Conservation (phyloP, 2,329 filamentous ascomycete genomes). For the Colletotrichum falcatum region DNA sequence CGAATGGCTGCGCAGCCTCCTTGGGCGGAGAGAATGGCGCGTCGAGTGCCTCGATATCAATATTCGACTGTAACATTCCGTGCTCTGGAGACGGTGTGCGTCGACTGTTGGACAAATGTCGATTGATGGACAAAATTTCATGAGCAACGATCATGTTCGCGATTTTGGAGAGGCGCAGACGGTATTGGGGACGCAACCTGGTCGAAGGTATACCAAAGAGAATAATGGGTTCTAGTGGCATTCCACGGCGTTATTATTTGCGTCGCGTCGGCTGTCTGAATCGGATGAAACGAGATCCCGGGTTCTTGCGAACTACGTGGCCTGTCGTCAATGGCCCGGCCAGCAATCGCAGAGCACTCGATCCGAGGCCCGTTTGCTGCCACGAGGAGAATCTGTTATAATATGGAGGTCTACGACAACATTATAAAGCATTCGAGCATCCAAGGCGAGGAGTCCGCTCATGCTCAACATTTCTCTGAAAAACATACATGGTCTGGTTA, state of each 20-base stretch:
- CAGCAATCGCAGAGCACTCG: neutral
- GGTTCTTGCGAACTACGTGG: neutral
- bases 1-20: constrained; percentile 85
- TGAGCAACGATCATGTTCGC: constrained; percentile 13
- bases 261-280: neutral
- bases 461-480: too few species aligned
- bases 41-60: constrained; percentile 92
- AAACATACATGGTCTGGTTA: neutral
- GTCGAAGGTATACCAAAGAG: constrained; percentile 12
- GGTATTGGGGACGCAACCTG: neutral
- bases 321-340: too few species aligned
- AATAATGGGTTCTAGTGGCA: constrained; percentile 11
- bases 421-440: neutral
- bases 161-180: neutral
- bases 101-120: neutral
- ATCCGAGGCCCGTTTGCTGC: neutral
- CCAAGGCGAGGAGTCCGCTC: neutral
- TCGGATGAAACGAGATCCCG: neutral
- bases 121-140: constrained; percentile 7
- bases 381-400: neutral
- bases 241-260: constrained; percentile 27
- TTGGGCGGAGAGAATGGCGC: constrained; percentile 88
- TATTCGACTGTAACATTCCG: constrained; percentile 73
- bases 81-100: neutral
- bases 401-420: neutral